Percentiles rank a stretch among this genome's conserved stretches.
Evolutionary conservation across 2,329 filamentous ascomycete species (phyloP).

Genomic region (Aureobasidium sp.): DNA sequence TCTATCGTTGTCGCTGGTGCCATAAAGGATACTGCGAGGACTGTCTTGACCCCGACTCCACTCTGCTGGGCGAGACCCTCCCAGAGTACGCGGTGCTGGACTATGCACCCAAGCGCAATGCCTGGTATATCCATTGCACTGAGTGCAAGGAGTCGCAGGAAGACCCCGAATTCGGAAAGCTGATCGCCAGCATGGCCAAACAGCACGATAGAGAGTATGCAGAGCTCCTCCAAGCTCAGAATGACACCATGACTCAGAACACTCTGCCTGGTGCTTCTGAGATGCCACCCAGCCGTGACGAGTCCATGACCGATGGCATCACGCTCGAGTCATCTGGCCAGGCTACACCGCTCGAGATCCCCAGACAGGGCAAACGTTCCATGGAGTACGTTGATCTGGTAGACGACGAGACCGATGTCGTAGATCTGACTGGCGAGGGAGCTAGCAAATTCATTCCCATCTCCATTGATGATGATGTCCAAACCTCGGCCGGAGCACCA

Average conservation of each 20-base stretch:
- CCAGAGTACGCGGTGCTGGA: conserved; percentile 45
- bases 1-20: conserved; percentile 49
- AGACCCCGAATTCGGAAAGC: conserved; percentile 15
- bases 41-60: conserved; percentile 43
- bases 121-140: conserved; percentile 46
- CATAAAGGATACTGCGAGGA: conserved; percentile 50
- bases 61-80: conserved; percentile 44
- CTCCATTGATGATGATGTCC: background rate
- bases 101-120: conserved; percentile 33
- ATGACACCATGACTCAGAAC: background rate
- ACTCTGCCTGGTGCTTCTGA: background rate
- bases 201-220: background rate
- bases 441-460: background rate
- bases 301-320: conserved; percentile 5
- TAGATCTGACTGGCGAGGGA: background rate
- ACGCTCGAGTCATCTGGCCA: conserved; percentile 4
- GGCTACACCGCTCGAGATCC: background rate
- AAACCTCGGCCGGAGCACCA: background rate
- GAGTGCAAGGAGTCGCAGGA: conserved; percentile 33
- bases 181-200: background rate
- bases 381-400: background rate
- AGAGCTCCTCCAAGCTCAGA: background rate
- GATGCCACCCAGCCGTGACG: background rate
- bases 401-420: background rate
- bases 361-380: background rate